phyloP scores from a whole-genome alignment of 352 stramenopile genomes.

The Phytophthora boehmeriae region DNA sequence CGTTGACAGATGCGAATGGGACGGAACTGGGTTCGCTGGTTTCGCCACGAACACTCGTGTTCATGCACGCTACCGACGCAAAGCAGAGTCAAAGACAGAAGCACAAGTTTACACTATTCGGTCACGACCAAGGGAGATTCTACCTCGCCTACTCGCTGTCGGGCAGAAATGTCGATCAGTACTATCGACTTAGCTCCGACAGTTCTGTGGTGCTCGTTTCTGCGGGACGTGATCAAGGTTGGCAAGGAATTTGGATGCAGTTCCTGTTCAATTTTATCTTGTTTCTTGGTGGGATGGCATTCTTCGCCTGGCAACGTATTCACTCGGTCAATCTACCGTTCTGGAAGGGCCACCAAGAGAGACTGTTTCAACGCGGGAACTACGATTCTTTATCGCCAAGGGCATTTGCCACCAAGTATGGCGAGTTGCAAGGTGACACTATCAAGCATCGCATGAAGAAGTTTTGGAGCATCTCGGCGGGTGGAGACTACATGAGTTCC shows the following conservation, averaged over 20 bases:
- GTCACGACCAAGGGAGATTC: conserved; percentile 44
- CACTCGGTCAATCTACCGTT: conserved; percentile 63
- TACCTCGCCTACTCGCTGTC: conserved; percentile 62
- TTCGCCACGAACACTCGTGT: conserved; percentile 42
- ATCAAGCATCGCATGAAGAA: conserved; percentile 47
- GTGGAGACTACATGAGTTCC: conserved; percentile 62
- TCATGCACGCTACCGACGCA: conserved; percentile 35
- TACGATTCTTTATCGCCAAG: conserved; percentile 56
- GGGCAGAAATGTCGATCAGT: conserved; percentile 34
- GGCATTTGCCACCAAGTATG: conserved; percentile 54
- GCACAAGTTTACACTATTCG: conserved; percentile 52
- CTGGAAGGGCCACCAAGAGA: conserved; percentile 60
- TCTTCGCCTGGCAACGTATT: conserved; percentile 70
- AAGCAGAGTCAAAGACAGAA: conserved; percentile 24
- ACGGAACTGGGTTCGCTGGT: conserved; percentile 41
- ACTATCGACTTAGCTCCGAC: conserved; percentile 52
- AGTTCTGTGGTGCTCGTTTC: conserved; percentile 65
- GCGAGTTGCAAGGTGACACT: conserved; percentile 44
- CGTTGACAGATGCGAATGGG: conserved; percentile 45
- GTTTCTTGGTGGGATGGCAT: conserved; percentile 53
- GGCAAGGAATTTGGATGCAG: conserved; percentile 73
- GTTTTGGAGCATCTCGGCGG: conserved; percentile 53
- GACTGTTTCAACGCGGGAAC: conserved; percentile 79
- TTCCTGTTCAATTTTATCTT: conserved; percentile 65
- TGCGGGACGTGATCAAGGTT: conserved; percentile 46